Evolutionary conservation across 352 stramenopile species (phyloP), one percentile per base, ranked within the genome.

Genomic region (Thalassiosira pacifica): DNA sequence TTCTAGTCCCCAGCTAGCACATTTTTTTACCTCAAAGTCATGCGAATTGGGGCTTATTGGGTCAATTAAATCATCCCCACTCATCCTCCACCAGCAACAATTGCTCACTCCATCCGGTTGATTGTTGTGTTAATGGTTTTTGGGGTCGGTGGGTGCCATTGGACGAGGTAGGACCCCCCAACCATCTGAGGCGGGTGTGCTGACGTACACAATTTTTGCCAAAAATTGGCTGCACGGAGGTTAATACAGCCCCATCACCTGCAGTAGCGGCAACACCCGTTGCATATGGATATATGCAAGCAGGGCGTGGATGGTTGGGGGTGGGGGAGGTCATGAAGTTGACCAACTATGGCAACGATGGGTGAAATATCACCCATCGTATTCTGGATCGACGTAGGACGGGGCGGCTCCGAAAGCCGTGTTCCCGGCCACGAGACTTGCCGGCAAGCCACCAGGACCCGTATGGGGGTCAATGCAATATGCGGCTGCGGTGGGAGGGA

Each of bases 1-100:
- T 10, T 5, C 16, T 16, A 57, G 2, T 16, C 45, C 45, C 45
- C 5, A n/a, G 2, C 16, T 26, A 57, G 5, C 45, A 4, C 5
- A 57, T 57, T 57, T 57, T 5, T 26, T 26, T n/a, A 57, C n/a
- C 19, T 3, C 6, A 57, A 24, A 57, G n/a, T 8, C 45, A 57
- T 57, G 45, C n/a, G 45, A 57, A 57, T 57, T 57, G 45, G 45
- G 45, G 45, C n/a, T 57, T 57, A 57, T 57, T 5, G 19, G 19
- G 6, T 48, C 8, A 16, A 48, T 48, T n/a, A 48, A 16, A 48
- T 48, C 8, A 48, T 48, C 16, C 40, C 40, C 40, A 48, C 40
- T 16, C 40, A 48, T 48, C 40, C 40, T 48, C 40, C 40, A 48
- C 40, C 40, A 16, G 40, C 40, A 6, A 6, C 40, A 48, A 48